Conservation (phyloP, 2,329 filamentous ascomycete genomes). For the Penicillium psychrosexuale region DNA sequence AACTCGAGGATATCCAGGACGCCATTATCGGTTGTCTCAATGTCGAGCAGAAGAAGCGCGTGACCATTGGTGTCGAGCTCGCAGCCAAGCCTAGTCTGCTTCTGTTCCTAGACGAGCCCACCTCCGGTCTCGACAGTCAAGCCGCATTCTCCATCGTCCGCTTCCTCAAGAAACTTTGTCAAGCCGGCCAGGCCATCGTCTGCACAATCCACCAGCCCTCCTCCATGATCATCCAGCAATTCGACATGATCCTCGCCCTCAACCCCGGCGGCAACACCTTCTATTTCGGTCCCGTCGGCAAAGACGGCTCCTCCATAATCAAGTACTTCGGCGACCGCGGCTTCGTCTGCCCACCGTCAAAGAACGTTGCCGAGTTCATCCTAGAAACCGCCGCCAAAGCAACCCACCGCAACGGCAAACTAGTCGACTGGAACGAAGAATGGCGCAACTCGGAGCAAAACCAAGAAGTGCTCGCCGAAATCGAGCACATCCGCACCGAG, state of each 20-base stretch:
- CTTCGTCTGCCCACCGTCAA: slow-evolving; percentile 62
- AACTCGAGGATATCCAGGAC: slow-evolving; percentile 64
- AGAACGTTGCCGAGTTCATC: slow-evolving; percentile 66
- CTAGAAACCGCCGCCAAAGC: slow-evolving; percentile 63
- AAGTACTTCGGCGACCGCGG: slow-evolving; percentile 67
- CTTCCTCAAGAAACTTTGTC: slow-evolving; percentile 65
- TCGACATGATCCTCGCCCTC: slow-evolving; percentile 69
- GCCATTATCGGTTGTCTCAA: slow-evolving; percentile 63
- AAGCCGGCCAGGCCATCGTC: slow-evolving; percentile 67
- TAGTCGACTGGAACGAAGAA: slow-evolving; percentile 70
- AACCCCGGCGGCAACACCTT: slow-evolving; percentile 68
- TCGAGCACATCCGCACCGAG: slow-evolving; percentile 60
- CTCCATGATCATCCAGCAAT: slow-evolving; percentile 66
- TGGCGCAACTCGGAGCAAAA: slow-evolving; percentile 67
- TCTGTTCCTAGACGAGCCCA: slow-evolving; percentile 70
- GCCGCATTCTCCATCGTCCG: slow-evolving; percentile 66
- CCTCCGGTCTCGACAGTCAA: slow-evolving; percentile 67
- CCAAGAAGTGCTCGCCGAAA: slow-evolving; percentile 59
- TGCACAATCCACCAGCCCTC: slow-evolving; percentile 74
- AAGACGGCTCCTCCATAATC: slow-evolving; percentile 62
- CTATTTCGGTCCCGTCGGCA: slow-evolving; percentile 70
- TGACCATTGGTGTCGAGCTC: slow-evolving; percentile 71
- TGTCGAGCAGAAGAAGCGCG: slow-evolving; percentile 67
- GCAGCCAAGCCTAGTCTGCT: slow-evolving; percentile 66
- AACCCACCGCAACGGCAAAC: slow-evolving; percentile 53